Percentiles rank a stretch among this genome's conserved stretches.
These are phyloP conservation scores for Fagus sylvatica DNA, from an alignment of 306 rosid genomes.

Conservation along the genomic window DNA sequence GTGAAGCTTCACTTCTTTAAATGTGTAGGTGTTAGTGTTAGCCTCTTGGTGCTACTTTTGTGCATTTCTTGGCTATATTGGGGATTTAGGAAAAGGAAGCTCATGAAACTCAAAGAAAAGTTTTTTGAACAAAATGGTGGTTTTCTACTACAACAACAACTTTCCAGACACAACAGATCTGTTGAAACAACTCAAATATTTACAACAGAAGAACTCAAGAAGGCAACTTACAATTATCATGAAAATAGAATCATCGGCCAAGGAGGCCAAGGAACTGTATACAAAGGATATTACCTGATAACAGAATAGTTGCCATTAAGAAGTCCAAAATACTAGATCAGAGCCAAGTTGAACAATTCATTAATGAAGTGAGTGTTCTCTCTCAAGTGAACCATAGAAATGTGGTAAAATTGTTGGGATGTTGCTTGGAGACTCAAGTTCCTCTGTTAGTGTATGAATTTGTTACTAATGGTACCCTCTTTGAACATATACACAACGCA, in stretches of 20 bases:
- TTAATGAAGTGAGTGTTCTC: too few relatives aligned
- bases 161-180: background rate
- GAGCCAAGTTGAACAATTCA: background rate
- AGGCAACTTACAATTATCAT: too few relatives aligned
- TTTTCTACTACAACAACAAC: background rate
- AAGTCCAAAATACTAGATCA: constrained; percentile 1
- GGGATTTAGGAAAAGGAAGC: background rate
- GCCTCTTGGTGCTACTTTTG: background rate
- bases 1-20: background rate
- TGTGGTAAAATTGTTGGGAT: too few relatives aligned
- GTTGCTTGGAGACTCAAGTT: too few relatives aligned
- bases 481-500: too few relatives aligned
- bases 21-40: background rate
- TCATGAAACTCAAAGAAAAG: background rate
- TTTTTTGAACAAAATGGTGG: constrained; percentile 4
- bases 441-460: too few relatives aligned
- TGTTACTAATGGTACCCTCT: too few relatives aligned
- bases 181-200: background rate
- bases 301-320: background rate
- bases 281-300: background rate
- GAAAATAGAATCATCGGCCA: too few relatives aligned
- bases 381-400: too few relatives aligned
- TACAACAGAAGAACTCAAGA: too few relatives aligned
- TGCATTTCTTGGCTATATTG: background rate
- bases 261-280: too few relatives aligned